A percentile compares a stretch with the other conserved stretches of the same genome.
phyloP scores from a whole-genome alignment of 2,329 filamentous ascomycete genomes.

The Zarea fungicola region DNA sequence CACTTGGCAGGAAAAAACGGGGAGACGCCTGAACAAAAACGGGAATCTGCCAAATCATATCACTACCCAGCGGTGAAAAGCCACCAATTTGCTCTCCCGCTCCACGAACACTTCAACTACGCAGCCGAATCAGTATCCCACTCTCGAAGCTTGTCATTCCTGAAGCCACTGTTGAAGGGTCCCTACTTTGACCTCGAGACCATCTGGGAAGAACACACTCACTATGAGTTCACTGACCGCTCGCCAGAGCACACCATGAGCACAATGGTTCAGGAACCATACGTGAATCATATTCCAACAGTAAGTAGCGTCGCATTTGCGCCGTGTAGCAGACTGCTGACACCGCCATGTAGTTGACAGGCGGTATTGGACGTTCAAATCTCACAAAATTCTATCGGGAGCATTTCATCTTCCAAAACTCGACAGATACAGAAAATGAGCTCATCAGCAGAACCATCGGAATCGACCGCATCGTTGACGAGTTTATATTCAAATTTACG shows the following conservation, averaged over 20 bases:
- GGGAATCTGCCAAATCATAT: no score
- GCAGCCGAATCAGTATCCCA: no score
- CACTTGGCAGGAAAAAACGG: no score
- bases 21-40: no score
- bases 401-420: constrained; percentile 59
- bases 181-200: constrained; percentile 68
- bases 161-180: constrained; percentile 59
- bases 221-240: constrained; percentile 62
- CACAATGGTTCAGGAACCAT: constrained; percentile 69
- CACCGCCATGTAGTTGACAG: constrained; percentile 42
- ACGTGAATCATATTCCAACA: constrained; percentile 71
- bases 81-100: no score
- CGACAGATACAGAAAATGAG: constrained; percentile 29
- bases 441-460: constrained; percentile 53
- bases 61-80: no score
- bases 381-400: constrained; percentile 65
- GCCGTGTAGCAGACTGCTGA: neutral
- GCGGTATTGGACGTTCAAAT: constrained; percentile 59
- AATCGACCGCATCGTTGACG: constrained; percentile 63
- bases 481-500: constrained; percentile 60
- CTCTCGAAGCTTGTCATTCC: constrained; percentile 57
- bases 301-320: constrained; percentile 37
- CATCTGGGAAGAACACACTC: constrained; percentile 74
- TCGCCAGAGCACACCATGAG: constrained; percentile 67
- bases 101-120: no score